phyloP scores from a whole-genome alignment of 148 eudicot species.

The Silene latifolia region DNA sequence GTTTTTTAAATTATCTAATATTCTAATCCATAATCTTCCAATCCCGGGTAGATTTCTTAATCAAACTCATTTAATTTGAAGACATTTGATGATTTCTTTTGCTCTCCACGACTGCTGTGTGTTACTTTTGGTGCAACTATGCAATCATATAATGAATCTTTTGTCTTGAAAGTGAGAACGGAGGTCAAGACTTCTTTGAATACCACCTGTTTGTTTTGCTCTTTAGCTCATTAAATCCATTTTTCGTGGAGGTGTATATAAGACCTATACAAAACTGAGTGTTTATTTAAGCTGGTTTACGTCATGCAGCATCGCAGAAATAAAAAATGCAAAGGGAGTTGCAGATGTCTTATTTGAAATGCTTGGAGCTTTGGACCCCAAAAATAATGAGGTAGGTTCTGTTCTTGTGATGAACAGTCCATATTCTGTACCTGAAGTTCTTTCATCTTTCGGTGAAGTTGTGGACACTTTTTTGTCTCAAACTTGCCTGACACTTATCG shows the following conservation, averaged over 20 bases:
- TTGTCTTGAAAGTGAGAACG: neutral
- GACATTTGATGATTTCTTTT: too few species aligned
- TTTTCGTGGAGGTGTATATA: neutral
- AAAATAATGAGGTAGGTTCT: slow-evolving; percentile 32
- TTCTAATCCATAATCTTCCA: too few species aligned
- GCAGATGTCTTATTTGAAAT: slow-evolving; percentile 78
- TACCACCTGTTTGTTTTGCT: neutral
- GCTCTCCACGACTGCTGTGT: neutral
- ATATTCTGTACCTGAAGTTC: neutral
- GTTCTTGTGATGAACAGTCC: neutral
- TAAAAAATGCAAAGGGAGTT: slow-evolving; percentile 69
- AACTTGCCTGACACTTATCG: neutral
- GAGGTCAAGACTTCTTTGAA: neutral
- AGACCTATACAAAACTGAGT: neutral
- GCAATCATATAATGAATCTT: neutral
- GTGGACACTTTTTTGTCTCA: neutral
- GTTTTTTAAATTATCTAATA: too few species aligned
- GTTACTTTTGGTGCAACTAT: neutral
- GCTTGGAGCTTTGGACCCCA: slow-evolving; percentile 74
- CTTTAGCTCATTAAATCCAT: neutral
- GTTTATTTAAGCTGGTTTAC: neutral
- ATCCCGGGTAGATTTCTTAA: too few species aligned
- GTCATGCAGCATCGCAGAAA: slow-evolving; percentile 62
- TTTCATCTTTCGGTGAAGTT: neutral
- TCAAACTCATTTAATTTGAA: too few species aligned